Evolutionary conservation across 495 filamentous ascomycete species (phyloP).

Genomic region (Hyaloscypha finlandica): DNA sequence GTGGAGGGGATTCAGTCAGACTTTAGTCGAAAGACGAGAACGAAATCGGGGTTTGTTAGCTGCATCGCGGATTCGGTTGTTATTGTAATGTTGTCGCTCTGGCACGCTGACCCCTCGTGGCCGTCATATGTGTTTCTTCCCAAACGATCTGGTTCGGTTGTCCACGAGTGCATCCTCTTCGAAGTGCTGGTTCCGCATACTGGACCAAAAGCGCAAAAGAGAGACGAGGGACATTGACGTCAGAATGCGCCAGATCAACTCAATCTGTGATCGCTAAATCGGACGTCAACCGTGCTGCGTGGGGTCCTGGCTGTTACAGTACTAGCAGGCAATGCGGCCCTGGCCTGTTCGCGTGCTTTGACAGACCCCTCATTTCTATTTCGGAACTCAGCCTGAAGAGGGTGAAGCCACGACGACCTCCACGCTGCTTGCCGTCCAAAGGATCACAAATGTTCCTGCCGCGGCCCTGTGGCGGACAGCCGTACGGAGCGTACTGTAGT

Average conservation of each 20-base stretch:
- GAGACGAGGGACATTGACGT: slow-evolving; percentile 22
- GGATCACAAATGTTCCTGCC: neutral
- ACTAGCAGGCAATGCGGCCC: neutral
- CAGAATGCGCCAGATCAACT: slow-evolving; percentile 16
- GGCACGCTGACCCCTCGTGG: neutral
- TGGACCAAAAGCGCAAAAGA: neutral
- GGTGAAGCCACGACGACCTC: neutral
- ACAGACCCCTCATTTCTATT: slow-evolving; percentile 4
- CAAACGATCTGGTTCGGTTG: neutral
- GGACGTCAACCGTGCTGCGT: slow-evolving; percentile 16
- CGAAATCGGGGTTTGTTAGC: neutral
- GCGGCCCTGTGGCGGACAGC: neutral
- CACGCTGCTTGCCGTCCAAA: neutral
- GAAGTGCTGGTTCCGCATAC: slow-evolving; percentile 3
- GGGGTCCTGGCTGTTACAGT: neutral
- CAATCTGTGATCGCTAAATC: slow-evolving; percentile 16
- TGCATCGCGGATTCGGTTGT: neutral
- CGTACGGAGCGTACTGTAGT: too few relatives aligned
- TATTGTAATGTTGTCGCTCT: neutral
- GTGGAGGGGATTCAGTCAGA: neutral
- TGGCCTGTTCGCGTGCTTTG: neutral
- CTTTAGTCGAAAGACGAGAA: neutral
- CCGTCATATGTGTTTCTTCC: neutral
- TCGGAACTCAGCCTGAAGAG: slow-evolving; percentile 16
- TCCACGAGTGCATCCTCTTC: neutral